Base-by-base conservation (phyloP, 495 filamentous ascomycete species). In the Glarea lozoyensis region DNA sequence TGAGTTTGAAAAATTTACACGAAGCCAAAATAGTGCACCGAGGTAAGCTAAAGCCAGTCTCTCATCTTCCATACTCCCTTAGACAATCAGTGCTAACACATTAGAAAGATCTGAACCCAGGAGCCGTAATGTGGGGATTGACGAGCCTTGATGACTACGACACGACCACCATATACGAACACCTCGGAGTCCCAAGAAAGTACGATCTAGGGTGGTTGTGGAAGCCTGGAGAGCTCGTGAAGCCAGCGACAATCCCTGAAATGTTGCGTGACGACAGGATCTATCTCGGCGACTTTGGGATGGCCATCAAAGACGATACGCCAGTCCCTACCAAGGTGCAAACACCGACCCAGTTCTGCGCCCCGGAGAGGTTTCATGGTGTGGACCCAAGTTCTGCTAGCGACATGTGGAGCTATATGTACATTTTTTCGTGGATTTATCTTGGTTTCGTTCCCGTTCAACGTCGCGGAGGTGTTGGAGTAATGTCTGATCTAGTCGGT, bases 241-340 rank as follows among this genome's bases (percentile, higher is more conserved):
- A 25, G 27, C 68, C 24, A 69, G n/a, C n/a, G 7, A 7, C 7
- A n/a, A 7, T 29, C n/a, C 25, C 25, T n/a, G 7, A 29, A n/a
- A n/a, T 7, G 7, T 7, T 29, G 25, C 25, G 7, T 29, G n/a
- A n/a, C 7, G 7, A 29, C n/a, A 7, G 77, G 12, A 70, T 79
- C 2, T 78, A 74, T 40, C 79, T 79, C 2, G 79, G 80, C 9
- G 75, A 83, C 0, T 82, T 81, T 45, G 79, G 79, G 10, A 68
- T 81, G 42, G 78, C 78, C 1, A 65, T 82, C 37, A 57, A 69
- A 12, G 37, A 74, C 10, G 78, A 76, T 12, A 29, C 25, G 7
- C n/a, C n/a, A n/a, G 25, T 29, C 9, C 9, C 7, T 7, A 37
- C 6, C 12, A 37, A 7, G 13, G 33, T 15, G 7, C 33, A 37